Base-by-base conservation (phyloP, 352 stramenopile genomes). In the Globisporangium camurandrum region DNA sequence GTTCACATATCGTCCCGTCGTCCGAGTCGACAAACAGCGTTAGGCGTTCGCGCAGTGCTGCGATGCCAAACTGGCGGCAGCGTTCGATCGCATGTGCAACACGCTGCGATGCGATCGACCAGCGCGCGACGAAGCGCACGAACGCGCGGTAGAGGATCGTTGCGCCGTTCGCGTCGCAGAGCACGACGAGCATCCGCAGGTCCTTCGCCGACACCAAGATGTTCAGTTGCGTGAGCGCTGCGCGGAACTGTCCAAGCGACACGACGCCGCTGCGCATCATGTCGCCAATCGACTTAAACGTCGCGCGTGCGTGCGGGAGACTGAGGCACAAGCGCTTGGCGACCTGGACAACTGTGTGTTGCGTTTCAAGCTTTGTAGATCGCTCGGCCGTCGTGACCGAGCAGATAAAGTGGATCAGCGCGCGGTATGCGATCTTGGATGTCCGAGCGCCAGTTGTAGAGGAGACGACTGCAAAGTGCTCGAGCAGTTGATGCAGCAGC, bases 61-160 rank as follows among this genome's bases (percentile, higher is more conserved):
- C 40, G 11, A 84, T 42, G 5, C 75, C 75, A 38, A 76, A 69
- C 8, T 51, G 55, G 23, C 50, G 33, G 37, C 70, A 85, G 9
- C 71, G 68, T 4, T 23, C 26, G 10, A 85, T 36, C 11, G 54
- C 60, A 22, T 59, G 40, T 7, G 46, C 26, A 19, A 76, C 53
- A 0, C 67, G 46, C 12, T 65, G 40, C 2, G 49, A 62, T 1
- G 56, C 41, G 5, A 59, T 57, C 12, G 67, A 51, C 24, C 16
- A 20, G 17, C 75, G 60, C 17, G 50, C 50, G 3, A 76, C n/a
- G 16, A 59, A 40, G 20, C 69, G 59, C 16, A 87, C 40, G n/a
- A 87, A 61, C 1, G 66, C 56, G 8, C 69, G 54, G 38, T 84
- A 85, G 6, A 87, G 49, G 30, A 85, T 55, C 17, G 80, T 62